Conservation (phyloP, 1,284 basidiomycete species). For the Ganoderma lucidum region DNA sequence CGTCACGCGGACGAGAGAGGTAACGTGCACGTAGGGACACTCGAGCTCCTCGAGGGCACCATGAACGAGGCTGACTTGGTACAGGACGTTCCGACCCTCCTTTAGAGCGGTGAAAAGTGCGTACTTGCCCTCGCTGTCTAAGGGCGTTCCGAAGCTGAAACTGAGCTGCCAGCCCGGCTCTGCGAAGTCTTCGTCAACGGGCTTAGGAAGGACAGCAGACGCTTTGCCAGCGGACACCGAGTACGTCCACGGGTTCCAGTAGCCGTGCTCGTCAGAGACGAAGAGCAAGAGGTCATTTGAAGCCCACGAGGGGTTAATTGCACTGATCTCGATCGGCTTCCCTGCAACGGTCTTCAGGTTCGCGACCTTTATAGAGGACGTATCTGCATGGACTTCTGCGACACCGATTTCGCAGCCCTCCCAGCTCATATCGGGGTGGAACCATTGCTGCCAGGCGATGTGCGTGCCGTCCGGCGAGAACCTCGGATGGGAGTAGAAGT, state of each 20-base stretch:
- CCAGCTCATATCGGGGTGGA: slow-evolving; percentile 86
- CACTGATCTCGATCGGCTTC: slow-evolving; percentile 53
- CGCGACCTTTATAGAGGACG: slow-evolving; percentile 41
- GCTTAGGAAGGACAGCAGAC: slow-evolving; percentile 52
- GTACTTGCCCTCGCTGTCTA: slow-evolving; percentile 50
- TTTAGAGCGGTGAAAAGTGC: slow-evolving; percentile 57
- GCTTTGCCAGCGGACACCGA: slow-evolving; percentile 44
- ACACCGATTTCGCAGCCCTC: slow-evolving; percentile 70
- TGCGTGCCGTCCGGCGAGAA: slow-evolving; percentile 75
- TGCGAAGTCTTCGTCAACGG: slow-evolving; percentile 65
- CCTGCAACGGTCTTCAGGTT: slow-evolving; percentile 56
- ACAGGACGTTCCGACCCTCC: slow-evolving; percentile 59
- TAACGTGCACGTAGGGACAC: slow-evolving; percentile 57
- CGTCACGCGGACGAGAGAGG: slow-evolving; percentile 49
- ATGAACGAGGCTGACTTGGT: slow-evolving; percentile 52
- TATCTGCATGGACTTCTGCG: slow-evolving; percentile 47
- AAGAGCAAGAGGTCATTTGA: slow-evolving; percentile 67
- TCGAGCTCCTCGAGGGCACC: slow-evolving; percentile 43
- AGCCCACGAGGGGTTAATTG: slow-evolving; percentile 68
- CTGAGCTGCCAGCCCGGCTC: slow-evolving; percentile 65
- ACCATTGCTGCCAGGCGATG: slow-evolving; percentile 79
- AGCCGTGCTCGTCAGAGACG: slow-evolving; percentile 74
- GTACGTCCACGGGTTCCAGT: slow-evolving; percentile 73
- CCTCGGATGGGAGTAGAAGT: slow-evolving; percentile 70
- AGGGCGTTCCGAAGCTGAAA: slow-evolving; percentile 56